Percentiles rank a stretch among this genome's conserved stretches.
Conservation (phyloP, 2,329 filamentous ascomycete genomes). For the Neodidymelliopsis sp. region DNA sequence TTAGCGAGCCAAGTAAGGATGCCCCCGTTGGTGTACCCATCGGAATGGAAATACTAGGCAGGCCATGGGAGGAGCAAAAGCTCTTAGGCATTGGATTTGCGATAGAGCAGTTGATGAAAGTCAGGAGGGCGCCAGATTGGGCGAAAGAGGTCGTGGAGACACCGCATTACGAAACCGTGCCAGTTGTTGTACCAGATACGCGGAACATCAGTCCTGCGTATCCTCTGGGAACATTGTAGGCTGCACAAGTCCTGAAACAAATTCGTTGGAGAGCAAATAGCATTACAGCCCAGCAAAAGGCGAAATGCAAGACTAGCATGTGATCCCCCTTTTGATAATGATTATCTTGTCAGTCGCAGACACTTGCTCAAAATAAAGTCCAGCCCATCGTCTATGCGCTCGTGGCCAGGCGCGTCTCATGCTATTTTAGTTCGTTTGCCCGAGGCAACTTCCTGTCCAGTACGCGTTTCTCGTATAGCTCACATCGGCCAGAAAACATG, state of each 20-base stretch:
- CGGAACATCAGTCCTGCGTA: slow-evolving; percentile 56
- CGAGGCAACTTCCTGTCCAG: not conserved
- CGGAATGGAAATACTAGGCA: slow-evolving; percentile 69
- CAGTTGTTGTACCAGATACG: slow-evolving; percentile 54
- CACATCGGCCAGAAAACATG: not conserved
- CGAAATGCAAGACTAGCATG: too few relatives aligned
- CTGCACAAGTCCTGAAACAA: too few relatives aligned
- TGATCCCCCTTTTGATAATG: too few relatives aligned
- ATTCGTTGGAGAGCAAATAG: not conserved
- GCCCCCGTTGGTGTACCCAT: slow-evolving; percentile 67
- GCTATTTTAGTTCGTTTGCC: not conserved
- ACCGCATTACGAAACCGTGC: slow-evolving; percentile 54
- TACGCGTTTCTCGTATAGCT: slow-evolving; percentile 7
- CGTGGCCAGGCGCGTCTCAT: slow-evolving; percentile 1
- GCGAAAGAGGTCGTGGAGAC: slow-evolving; percentile 52
- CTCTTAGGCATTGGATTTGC: slow-evolving; percentile 62
- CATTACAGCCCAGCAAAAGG: not conserved
- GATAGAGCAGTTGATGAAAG: slow-evolving; percentile 57
- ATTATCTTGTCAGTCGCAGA: too few relatives aligned
- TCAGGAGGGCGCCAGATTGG: slow-evolving; percentile 58
- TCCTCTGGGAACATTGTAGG: slow-evolving; percentile 55
- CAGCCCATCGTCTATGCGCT: slow-evolving; percentile 1
- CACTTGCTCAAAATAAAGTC: not conserved
- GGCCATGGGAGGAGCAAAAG: slow-evolving; percentile 62
- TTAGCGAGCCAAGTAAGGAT: slow-evolving; percentile 57